phyloP scores from a whole-genome alignment of 2,329 filamentous ascomycete species.

The Dactylellina parvicollis region DNA sequence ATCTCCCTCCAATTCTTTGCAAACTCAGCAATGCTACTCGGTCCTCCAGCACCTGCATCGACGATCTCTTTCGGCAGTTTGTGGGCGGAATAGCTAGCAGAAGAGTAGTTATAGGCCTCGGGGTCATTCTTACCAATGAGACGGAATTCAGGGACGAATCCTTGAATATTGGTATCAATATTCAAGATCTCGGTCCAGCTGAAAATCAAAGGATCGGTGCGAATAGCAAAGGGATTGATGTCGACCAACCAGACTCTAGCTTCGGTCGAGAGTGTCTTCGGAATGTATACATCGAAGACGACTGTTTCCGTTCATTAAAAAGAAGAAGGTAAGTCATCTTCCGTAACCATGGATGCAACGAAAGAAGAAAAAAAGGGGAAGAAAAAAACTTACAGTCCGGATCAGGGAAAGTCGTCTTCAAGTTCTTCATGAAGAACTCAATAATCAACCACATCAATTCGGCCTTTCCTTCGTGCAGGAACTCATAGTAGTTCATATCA shows the following conservation, averaged over 20 bases:
- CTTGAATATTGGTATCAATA: slow-evolving; percentile 67
- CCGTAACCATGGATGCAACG: too few relatives aligned
- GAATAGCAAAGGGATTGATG: slow-evolving; percentile 90
- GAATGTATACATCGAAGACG: slow-evolving; percentile 91
- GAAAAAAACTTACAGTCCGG: slow-evolving; percentile 66
- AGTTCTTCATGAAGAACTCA: slow-evolving; percentile 78
- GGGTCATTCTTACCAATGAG: slow-evolving; percentile 85
- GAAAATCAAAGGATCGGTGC: slow-evolving; percentile 89
- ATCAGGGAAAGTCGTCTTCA: slow-evolving; percentile 83
- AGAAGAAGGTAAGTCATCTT: not conserved
- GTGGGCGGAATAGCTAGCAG: slow-evolving; percentile 90
- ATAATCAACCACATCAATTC: slow-evolving; percentile 75
- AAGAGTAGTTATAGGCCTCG: slow-evolving; percentile 84
- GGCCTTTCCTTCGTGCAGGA: slow-evolving; percentile 73
- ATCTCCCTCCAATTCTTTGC: slow-evolving; percentile 77
- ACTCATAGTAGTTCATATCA: slow-evolving; percentile 89
- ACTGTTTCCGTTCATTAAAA: slow-evolving; percentile 61
- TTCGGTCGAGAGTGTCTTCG: slow-evolving; percentile 72
- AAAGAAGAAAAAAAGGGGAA: not conserved
- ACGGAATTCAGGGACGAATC: slow-evolving; percentile 77
- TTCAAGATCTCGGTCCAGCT: slow-evolving; percentile 85
- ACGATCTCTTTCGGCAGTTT: slow-evolving; percentile 83
- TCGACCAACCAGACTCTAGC: slow-evolving; percentile 84
- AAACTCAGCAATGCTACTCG: slow-evolving; percentile 83
- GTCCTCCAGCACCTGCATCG: slow-evolving; percentile 72